These are phyloP conservation scores for Juncus inflexus DNA, from an alignment of 176 grass and related monocot species.

Conservation along the genomic window DNA sequence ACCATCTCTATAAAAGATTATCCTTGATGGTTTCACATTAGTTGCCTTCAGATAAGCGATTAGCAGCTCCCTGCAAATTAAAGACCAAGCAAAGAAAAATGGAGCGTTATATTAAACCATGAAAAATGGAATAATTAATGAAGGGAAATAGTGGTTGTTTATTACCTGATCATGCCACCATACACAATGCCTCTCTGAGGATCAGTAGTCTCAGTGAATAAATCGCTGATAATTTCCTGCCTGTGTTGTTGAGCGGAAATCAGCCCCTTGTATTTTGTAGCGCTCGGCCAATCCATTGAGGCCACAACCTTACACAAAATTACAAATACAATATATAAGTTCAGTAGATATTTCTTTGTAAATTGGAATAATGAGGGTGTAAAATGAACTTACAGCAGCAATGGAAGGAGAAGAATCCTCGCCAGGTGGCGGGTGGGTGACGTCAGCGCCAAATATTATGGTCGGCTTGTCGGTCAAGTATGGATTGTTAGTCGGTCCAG, in stretches of 20 bases:
- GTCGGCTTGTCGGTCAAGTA: constrained; percentile 53
- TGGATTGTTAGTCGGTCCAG: constrained; percentile 33
- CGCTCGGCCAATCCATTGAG: constrained; percentile 85
- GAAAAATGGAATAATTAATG: constrained; percentile 1
- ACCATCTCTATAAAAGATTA: constrained; percentile 94
- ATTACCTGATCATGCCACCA: constrained; percentile 78
- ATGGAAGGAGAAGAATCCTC: constrained; percentile 66
- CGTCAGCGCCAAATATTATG: constrained; percentile 77
- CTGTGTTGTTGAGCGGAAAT: constrained; percentile 64
- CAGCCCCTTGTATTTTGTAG: constrained; percentile 71
- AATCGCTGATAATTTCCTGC: constrained; percentile 60
- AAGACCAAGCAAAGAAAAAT: constrained; percentile 1
- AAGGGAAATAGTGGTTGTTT: background rate
- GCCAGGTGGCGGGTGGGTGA: constrained; percentile 65
- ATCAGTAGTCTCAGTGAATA: constrained; percentile 51
- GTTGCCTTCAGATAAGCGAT: constrained; percentile 48
- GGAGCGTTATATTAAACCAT: background rate
- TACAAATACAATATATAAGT: background rate
- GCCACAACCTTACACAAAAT: constrained; percentile 57
- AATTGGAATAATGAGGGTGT: background rate
- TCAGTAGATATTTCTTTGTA: background rate
- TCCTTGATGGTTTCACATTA: constrained; percentile 37
- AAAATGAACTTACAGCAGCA: constrained; percentile 45
- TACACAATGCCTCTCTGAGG: constrained; percentile 29
- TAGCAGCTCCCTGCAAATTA: constrained; percentile 55